Percentiles rank a stretch among this genome's conserved stretches.
Conservation (phyloP, 441 rosid genomes). For the Pelargonium myrrhifolium region DNA sequence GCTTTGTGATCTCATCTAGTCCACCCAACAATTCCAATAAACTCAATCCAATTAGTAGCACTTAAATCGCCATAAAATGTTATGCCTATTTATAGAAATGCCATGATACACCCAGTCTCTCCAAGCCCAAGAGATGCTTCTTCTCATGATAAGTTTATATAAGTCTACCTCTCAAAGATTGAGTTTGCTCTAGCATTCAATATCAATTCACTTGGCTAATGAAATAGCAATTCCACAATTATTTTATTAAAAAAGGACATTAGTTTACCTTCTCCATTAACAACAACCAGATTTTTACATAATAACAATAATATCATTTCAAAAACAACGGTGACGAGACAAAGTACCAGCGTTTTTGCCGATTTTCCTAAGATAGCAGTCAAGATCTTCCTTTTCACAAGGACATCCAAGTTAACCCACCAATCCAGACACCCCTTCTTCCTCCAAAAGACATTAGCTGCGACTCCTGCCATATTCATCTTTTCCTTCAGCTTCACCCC, state of each 20-base stretch:
- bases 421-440: constrained; percentile 79
- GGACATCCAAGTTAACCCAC: constrained; percentile 68
- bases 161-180: neutral
- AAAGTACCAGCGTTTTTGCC: constrained; percentile 64
- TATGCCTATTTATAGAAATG: neutral
- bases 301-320: neutral
- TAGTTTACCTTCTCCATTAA: neutral
- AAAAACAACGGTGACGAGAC: constrained; percentile 2
- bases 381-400: constrained; percentile 43
- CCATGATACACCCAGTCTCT: neutral
- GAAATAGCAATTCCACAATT: neutral
- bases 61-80: neutral
- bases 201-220: neutral
- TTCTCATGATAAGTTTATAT: neutral
- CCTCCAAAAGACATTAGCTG: constrained; percentile 86
- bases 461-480: constrained; percentile 41
- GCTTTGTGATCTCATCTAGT: neutral
- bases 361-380: constrained; percentile 50
- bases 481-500: constrained; percentile 83
- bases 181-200: neutral
- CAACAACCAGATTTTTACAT: neutral
- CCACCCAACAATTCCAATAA: neutral
- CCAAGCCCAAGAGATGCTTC: neutral
- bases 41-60: neutral
- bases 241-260: neutral